Evolutionary conservation across 2,329 filamentous ascomycete species (phyloP).

Genomic region (Trichoderma atrobrunneum): DNA sequence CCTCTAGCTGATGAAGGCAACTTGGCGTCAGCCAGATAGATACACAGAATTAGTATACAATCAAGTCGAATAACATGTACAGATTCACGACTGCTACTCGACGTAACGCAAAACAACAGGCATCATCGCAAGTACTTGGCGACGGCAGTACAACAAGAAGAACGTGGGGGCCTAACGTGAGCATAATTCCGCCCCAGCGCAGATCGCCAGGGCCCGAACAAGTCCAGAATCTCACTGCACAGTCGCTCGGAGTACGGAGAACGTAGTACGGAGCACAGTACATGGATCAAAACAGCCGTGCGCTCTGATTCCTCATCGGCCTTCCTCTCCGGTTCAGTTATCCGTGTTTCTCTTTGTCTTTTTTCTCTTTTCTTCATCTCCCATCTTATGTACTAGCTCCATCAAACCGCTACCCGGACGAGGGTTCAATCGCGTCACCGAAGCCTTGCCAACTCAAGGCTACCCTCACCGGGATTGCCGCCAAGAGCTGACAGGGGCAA

Average conservation of each 20-base stretch:
- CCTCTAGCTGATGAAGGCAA: not conserved
- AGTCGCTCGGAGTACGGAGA: not conserved
- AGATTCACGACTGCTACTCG: not conserved
- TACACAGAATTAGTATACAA: not conserved
- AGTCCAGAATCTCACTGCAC: conserved; percentile 8
- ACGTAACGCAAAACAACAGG: not conserved
- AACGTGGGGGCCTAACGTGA: not conserved
- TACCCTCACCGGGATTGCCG: not conserved
- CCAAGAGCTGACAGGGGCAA: not conserved
- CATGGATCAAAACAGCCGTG: not conserved
- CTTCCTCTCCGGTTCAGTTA: not conserved
- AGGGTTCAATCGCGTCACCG: conserved; percentile 1
- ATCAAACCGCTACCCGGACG: not conserved
- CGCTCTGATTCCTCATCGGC: not conserved
- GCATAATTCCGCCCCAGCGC: conserved; percentile 1
- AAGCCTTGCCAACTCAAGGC: not conserved
- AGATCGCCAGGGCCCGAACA: conserved; percentile 6
- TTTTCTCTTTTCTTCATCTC: not conserved
- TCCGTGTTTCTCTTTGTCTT: not conserved
- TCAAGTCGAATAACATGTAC: not conserved
- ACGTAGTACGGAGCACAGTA: not conserved
- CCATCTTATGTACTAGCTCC: not conserved
- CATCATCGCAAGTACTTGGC: not conserved
- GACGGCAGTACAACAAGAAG: not conserved
- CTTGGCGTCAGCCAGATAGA: not conserved